Evolutionary conservation across 139 green algal species (phyloP).

Genomic region (Limnomonas spitsbergensis): DNA sequence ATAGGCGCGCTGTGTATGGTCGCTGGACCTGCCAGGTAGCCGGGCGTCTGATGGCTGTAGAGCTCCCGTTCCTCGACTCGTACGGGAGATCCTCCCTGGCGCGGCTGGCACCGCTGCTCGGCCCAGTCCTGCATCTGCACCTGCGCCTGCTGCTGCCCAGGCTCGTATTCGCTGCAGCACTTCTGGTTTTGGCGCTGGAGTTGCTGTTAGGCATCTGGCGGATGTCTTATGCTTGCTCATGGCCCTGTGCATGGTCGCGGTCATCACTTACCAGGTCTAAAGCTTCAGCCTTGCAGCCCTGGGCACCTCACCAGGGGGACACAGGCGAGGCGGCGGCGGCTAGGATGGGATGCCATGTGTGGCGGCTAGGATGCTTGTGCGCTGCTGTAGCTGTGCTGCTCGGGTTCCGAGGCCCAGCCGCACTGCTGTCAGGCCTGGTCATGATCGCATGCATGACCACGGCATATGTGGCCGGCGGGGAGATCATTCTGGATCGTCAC

Average conservation of each 20-base stretch:
- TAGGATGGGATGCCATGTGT: not conserved
- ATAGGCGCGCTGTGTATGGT: too few relatives aligned
- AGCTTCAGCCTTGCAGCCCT: not conserved
- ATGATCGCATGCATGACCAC: not conserved
- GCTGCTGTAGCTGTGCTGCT: constrained; percentile 43
- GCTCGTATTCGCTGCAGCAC: constrained; percentile 23
- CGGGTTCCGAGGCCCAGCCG: constrained; percentile 32
- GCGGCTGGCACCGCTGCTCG: too few relatives aligned
- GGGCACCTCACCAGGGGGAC: not conserved
- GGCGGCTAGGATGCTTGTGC: constrained; percentile 18
- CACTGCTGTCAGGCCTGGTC: constrained; percentile 33
- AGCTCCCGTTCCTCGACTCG: not conserved
- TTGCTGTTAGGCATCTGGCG: too few relatives aligned
- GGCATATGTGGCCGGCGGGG: too few relatives aligned
- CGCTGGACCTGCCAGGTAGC: too few relatives aligned
- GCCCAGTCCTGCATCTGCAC: too few relatives aligned
- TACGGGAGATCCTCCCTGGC: too few relatives aligned
- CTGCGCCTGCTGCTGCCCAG: constrained; percentile 46
- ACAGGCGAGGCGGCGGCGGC: not conserved
- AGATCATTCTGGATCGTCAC: too few relatives aligned
- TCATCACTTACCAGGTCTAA: not conserved
- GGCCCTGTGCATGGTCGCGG: too few relatives aligned
- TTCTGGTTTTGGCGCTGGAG: not conserved
- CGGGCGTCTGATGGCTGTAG: not conserved
- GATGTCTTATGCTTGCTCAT: too few relatives aligned